Base-by-base conservation (phyloP, 139 green algal genomes). In the Dunaliella primolecta region DNA sequence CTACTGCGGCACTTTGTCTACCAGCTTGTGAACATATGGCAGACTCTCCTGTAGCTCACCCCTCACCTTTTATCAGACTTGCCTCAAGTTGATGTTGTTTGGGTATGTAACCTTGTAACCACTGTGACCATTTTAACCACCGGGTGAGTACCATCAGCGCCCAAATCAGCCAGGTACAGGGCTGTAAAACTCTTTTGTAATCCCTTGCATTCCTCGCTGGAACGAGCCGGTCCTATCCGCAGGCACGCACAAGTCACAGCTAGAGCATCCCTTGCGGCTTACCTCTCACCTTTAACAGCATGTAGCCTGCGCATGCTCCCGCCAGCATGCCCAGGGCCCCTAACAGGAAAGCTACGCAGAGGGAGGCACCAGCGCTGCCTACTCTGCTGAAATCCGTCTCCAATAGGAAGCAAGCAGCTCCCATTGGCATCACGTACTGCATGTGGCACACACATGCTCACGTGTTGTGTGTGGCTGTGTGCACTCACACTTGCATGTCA, bases 391-490 rank as follows among this genome's bases (percentile, higher is more conserved):
- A 57, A 64, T 96, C 93, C 1, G 86, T 86, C 33, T 95, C 91
- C n/a, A 96, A 84, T 24, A 96, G 84, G 78, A 89, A 94, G 36
- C 93, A 90, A 1, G 91, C 92, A 0, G 93, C 91, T 0, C 89
- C 93, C 36, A 94, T 38, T 0, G 94, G 94, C 93, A 97, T 93
- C 23, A 94, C 1, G 36, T 85, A 88, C 36, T 81, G 33, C 76
- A 46, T 27, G 3, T 23, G 15, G 46, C 7, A 64, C 7, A 64
- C 7, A 64, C 46, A 64, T 25, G 46, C 46, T 64, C 7, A 15
- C 15, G 46, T 64, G 46, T 64, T 64, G 46, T 64, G 46, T 64
- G 46, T 64, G 46, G 7, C 7, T 64, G 46, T 64, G 46, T 64
- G 46, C 15, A 15, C 15, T 7, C 15, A 15, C 15, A 15, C n/a